Conservation (phyloP, 1,284 basidiomycete species). For the Heliocybe sulcata region DNA sequence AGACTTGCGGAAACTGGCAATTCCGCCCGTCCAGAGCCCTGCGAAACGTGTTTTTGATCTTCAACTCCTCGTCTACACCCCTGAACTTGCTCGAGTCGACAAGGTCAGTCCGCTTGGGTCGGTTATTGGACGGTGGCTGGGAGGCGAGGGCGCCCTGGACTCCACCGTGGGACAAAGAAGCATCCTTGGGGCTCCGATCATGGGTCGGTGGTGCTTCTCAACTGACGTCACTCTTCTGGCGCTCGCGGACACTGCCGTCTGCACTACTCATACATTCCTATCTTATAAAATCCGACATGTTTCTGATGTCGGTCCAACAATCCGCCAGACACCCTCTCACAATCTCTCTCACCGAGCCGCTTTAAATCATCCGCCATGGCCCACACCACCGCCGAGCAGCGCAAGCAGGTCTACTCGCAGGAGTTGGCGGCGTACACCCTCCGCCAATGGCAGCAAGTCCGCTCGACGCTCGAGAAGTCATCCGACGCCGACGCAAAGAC, state of each 20-base stretch:
- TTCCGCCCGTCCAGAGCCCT: too few relatives aligned
- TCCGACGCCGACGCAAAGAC: background rate
- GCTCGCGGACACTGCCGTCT: background rate
- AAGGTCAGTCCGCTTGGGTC: too few relatives aligned
- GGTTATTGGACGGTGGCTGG: background rate
- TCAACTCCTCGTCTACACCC: too few relatives aligned
- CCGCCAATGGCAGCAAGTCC: slow-evolving; percentile 40
- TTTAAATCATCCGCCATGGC: background rate
- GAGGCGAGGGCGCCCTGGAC: background rate
- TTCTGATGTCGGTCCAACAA: background rate
- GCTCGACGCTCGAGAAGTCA: slow-evolving; percentile 18
- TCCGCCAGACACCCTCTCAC: background rate
- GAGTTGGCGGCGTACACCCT: slow-evolving; percentile 54
- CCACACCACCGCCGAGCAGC: slow-evolving; percentile 24
- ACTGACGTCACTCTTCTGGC: background rate
- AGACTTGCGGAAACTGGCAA: too few relatives aligned
- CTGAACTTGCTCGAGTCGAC: too few relatives aligned
- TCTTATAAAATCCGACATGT: background rate
- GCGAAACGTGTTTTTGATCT: too few relatives aligned
- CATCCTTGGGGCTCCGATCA: background rate
- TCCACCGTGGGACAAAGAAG: background rate
- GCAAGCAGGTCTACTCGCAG: slow-evolving; percentile 44
- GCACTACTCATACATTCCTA: background rate
- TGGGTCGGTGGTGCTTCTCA: background rate
- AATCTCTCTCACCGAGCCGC: background rate